A percentile compares a stretch with the other conserved stretches of the same genome.
phyloP scores from a whole-genome alignment of 129 eudicot species.

The Chrysanthemum lavandulifolium region DNA sequence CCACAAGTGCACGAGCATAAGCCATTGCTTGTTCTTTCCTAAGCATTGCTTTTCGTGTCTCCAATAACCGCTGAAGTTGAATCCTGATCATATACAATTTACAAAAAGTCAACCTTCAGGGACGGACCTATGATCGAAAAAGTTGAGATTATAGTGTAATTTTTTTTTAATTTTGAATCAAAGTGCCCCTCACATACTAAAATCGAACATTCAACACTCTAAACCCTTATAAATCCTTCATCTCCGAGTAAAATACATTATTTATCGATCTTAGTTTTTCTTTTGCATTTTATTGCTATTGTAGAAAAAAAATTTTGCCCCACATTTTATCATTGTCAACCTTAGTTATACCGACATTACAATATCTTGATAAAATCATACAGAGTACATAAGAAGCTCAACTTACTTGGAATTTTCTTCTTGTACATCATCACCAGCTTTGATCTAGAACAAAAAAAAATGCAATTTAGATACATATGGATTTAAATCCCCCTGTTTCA shows the following conservation, averaged over 20 bases:
- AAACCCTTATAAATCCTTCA: too few relatives aligned
- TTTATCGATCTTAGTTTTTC: too few relatives aligned
- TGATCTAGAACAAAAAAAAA: constrained; percentile 36
- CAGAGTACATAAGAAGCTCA: constrained; percentile 12
- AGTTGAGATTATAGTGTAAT: too few relatives aligned
- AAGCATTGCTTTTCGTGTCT: constrained; percentile 85
- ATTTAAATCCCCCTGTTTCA: not conserved
- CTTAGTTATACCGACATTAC: not conserved
- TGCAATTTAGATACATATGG: constrained; percentile 14
- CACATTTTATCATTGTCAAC: too few relatives aligned
- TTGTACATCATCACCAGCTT: constrained; percentile 42
- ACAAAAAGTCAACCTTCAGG: constrained; percentile 34
- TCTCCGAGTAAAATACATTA: too few relatives aligned
- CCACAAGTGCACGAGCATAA: constrained; percentile 92
- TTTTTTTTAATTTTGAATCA: too few relatives aligned
- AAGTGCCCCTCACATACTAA: too few relatives aligned
- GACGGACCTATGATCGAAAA: too few relatives aligned
- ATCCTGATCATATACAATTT: constrained; percentile 41
- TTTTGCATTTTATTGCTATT: too few relatives aligned
- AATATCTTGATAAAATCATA: constrained; percentile 7
- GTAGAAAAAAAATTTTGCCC: too few relatives aligned
- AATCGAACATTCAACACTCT: too few relatives aligned
- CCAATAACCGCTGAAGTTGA: constrained; percentile 83
- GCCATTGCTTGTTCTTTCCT: constrained; percentile 99
- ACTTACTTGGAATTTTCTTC: constrained; percentile 83